A percentile compares a stretch with the other conserved stretches of the same genome.
Conservation (phyloP, 1,284 basidiomycete species). For the Xerocomus amazonicus region DNA sequence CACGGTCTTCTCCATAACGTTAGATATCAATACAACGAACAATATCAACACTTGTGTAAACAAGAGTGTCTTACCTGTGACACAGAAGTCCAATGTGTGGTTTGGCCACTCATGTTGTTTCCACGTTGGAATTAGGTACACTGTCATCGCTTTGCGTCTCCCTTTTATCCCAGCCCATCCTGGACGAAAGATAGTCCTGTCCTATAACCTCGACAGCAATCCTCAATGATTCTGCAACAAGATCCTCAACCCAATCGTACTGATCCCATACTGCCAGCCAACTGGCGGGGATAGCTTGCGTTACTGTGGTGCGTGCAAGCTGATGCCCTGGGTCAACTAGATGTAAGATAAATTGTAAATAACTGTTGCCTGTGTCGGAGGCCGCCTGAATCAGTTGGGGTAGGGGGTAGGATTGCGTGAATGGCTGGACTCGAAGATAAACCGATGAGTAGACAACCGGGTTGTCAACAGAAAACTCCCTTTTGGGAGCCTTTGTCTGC, state of each 20-base stretch:
- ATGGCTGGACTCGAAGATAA: conserved; percentile 92
- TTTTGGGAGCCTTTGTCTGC: conserved; percentile 41
- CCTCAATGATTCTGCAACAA: conserved; percentile 80
- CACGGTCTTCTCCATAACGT: background rate
- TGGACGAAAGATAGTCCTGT: conserved; percentile 79
- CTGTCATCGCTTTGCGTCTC: conserved; percentile 6
- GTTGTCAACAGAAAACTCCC: conserved; percentile 47
- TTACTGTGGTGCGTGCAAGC: conserved; percentile 71
- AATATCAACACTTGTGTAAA: conserved; percentile 13
- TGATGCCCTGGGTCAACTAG: conserved; percentile 81
- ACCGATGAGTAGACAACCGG: conserved; percentile 90
- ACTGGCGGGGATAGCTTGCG: conserved; percentile 73
- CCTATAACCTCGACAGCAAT: conserved; percentile 83
- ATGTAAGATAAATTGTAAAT: conserved; percentile 84
- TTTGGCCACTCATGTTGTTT: conserved; percentile 15
- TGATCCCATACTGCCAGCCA: conserved; percentile 90
- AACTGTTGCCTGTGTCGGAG: conserved; percentile 36
- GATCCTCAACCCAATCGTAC: conserved; percentile 94
- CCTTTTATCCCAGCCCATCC: conserved; percentile 70
- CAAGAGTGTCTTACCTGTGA: conserved; percentile 5
- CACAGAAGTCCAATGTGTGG: conserved; percentile 11
- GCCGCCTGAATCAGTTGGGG: conserved; percentile 28
- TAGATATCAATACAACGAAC: conserved; percentile 13
- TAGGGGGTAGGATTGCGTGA: conserved; percentile 58
- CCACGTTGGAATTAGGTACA: conserved; percentile 3